Evolutionary conservation across 2,329 filamentous ascomycete genomes (phyloP).

Genomic region (Botryotinia globosa): DNA sequence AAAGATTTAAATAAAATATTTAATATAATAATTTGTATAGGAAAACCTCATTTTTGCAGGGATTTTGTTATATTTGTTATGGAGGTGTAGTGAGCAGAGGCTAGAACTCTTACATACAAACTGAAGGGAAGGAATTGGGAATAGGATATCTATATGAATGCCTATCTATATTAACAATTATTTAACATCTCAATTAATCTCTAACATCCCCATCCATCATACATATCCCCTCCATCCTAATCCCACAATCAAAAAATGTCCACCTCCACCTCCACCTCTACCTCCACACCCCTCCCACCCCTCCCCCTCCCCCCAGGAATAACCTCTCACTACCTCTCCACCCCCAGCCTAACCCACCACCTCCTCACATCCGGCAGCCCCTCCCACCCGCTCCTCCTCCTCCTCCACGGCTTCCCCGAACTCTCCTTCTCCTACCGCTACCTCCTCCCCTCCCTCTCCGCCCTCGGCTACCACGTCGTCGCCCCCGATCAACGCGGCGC

Average conservation of each 20-base stretch:
- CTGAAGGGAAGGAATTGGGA: not conserved
- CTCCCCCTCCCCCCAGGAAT: not conserved
- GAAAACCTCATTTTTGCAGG: no score
- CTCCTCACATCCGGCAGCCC: constrained; percentile 33
- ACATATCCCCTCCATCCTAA: no score
- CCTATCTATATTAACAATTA: no score
- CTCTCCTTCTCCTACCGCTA: constrained; percentile 69
- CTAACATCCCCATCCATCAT: no score
- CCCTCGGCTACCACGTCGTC: constrained; percentile 61
- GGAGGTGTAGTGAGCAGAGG: no score
- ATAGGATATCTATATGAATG: not conserved
- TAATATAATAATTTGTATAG: no score
- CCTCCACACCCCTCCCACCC: not conserved
- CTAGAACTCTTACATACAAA: no score
- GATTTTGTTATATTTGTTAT: no score
- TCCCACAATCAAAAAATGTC: no score
- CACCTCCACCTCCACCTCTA: no score
- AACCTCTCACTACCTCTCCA: not conserved
- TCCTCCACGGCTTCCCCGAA: constrained; percentile 67
- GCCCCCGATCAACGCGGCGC: constrained; percentile 68
- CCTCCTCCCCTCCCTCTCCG: constrained; percentile 56
- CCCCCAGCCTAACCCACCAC: constrained; percentile 29
- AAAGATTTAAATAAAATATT: no score
- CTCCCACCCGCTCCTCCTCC: constrained; percentile 54
- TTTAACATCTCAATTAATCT: not conserved